A percentile compares a stretch with the other conserved stretches of the same genome.
Conservation (phyloP, 345 rosid genomes). For the Nephelium lappaceum region DNA sequence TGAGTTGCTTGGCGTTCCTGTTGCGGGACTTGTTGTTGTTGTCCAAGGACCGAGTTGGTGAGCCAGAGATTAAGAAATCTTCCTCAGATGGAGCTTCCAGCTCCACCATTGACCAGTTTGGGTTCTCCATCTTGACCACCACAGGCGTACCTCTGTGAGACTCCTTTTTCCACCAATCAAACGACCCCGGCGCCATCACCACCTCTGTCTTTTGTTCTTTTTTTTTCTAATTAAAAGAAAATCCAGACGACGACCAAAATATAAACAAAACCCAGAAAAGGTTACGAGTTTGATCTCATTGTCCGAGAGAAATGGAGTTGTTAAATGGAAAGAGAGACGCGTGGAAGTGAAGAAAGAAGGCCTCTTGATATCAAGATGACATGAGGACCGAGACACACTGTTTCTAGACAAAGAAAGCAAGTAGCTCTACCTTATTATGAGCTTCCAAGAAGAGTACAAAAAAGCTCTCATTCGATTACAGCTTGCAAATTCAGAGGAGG, state of each 20-base stretch:
- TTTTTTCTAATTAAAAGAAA: not conserved
- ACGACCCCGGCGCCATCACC: conserved; percentile 67
- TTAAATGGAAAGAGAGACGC: conserved; percentile 36
- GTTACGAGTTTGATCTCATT: conserved; percentile 49
- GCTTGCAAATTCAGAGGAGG: conserved; percentile 37
- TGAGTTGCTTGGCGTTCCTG: conserved; percentile 96
- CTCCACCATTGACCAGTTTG: conserved; percentile 98
- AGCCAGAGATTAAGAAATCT: conserved; percentile 58
- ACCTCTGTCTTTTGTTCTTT: not conserved
- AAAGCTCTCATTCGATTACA: conserved; percentile 43
- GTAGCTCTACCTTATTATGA: not conserved
- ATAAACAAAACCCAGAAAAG: not conserved
- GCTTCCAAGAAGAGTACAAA: not conserved
- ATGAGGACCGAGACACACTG: conserved; percentile 18
- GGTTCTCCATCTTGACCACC: conserved; percentile 97
- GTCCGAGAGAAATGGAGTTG: conserved; percentile 23
- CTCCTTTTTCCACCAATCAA: conserved; percentile 83
- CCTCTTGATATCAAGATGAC: conserved; percentile 36
- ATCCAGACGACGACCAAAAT: not conserved
- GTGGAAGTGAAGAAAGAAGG: conserved; percentile 32
- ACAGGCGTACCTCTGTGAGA: conserved; percentile 88
- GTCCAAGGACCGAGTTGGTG: conserved; percentile 39
- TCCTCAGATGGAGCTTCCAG: conserved; percentile 76
- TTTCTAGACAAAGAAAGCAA: not conserved
- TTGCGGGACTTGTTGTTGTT: conserved; percentile 48